Percentiles rank a stretch among this genome's conserved stretches.
phyloP scores from a whole-genome alignment of 1,284 basidiomycete genomes.

The Pulveroboletus sp. region DNA sequence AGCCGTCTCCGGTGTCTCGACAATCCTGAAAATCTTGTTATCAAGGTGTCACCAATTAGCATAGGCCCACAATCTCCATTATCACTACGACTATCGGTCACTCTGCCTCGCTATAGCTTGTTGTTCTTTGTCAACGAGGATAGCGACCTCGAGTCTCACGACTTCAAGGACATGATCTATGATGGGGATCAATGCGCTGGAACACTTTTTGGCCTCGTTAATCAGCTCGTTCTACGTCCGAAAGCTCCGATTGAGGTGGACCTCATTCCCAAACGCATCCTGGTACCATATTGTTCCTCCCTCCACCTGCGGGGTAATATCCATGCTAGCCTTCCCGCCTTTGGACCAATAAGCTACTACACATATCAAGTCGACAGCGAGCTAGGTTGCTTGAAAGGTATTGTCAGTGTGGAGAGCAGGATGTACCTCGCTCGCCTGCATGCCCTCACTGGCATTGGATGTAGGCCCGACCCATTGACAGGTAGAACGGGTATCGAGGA shows the following conservation, averaged over 20 bases:
- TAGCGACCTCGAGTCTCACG: slow-evolving; percentile 28
- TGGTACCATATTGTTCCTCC: slow-evolving; percentile 37
- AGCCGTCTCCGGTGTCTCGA: neutral
- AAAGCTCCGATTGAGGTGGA: neutral
- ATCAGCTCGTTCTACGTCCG: slow-evolving; percentile 41
- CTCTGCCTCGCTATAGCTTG: slow-evolving; percentile 43
- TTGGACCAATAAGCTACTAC: neutral
- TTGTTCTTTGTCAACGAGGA: slow-evolving; percentile 31
- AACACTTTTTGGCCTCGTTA: slow-evolving; percentile 30
- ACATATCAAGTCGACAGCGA: neutral
- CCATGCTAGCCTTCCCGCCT: slow-evolving; percentile 17
- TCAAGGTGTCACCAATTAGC: neutral
- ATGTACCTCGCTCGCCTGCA: neutral
- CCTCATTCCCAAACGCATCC: slow-evolving; percentile 27
- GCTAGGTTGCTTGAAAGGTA: neutral
- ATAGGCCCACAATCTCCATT: slow-evolving; percentile 8
- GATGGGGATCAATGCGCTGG: slow-evolving; percentile 24
- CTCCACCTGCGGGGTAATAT: too few species aligned
- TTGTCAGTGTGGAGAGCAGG: neutral
- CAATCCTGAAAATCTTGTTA: neutral
- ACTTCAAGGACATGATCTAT: slow-evolving; percentile 30
- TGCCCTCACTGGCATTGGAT: neutral
- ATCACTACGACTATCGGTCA: slow-evolving; percentile 30
- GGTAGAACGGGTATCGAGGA: neutral
- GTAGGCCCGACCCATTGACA: neutral